phyloP scores from a whole-genome alignment of 2,329 filamentous ascomycete genomes.

The Phialocephala sp. region DNA sequence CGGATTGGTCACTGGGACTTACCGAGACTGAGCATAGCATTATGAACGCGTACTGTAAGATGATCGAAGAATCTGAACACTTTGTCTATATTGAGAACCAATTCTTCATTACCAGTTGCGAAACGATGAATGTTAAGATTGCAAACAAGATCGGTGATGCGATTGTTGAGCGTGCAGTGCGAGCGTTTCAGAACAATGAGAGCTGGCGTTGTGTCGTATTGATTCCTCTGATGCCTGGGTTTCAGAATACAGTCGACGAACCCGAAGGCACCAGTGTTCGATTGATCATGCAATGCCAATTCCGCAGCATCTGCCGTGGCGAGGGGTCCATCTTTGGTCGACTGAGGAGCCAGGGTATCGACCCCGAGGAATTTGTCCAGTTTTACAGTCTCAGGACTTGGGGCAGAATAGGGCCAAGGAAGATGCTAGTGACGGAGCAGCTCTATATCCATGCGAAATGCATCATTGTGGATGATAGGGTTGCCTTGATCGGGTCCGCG shows the following conservation, averaged over 20 bases:
- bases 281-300: conserved; percentile 96
- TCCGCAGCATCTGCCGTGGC: conserved; percentile 92
- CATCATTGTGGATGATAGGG: conserved; percentile 93
- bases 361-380: conserved; percentile 92
- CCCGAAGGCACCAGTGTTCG: conserved; percentile 94
- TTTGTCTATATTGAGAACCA: conserved; percentile 99
- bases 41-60: conserved; percentile 91
- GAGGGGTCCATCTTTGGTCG: conserved; percentile 91
- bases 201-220: conserved; percentile 90
- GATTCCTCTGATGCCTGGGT: conserved; percentile 97
- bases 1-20: conserved; percentile 89
- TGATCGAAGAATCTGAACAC: conserved; percentile 94
- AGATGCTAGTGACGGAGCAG: conserved; percentile 89
- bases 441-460: conserved; percentile 98
- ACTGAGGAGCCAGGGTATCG: conserved; percentile 78
- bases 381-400: conserved; percentile 93
- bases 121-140: conserved; percentile 85
- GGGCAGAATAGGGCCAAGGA: conserved; percentile 85
- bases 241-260: conserved; percentile 94
- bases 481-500: conserved; percentile 93
- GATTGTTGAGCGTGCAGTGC: conserved; percentile 87
- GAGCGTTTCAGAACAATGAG: conserved; percentile 82
- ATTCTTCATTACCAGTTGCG: conserved; percentile 94
- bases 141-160: conserved; percentile 95
- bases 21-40: conserved; percentile 92